These are phyloP conservation scores for Metarhizium rileyi DNA, from an alignment of 2,329 filamentous ascomycete species.

Conservation along the genomic window DNA sequence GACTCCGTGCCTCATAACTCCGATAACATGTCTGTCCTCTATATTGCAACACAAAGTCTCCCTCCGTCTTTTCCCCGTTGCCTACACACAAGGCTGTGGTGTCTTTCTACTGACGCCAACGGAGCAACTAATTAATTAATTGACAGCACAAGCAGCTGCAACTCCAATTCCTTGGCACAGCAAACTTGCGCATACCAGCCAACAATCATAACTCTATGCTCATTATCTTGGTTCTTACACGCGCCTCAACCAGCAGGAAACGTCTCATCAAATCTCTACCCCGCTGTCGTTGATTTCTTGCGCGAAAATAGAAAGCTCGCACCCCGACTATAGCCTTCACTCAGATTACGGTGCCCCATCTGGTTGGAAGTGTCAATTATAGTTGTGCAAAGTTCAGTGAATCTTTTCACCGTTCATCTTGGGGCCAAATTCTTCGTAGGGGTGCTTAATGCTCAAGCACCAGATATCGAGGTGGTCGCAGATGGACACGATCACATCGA, in stretches of 20 bases:
- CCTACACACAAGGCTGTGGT: neutral
- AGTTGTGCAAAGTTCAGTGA: conserved; percentile 10
- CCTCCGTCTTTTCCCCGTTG: neutral
- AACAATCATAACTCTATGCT: neutral
- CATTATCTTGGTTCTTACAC: neutral
- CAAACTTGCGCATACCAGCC: neutral
- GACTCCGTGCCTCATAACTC: neutral
- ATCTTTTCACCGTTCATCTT: conserved; percentile 31
- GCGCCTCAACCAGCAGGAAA: neutral
- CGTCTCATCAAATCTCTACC: neutral
- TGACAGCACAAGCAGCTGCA: neutral
- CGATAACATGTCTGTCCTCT: neutral
- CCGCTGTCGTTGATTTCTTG: neutral
- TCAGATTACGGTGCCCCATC: too few relatives aligned
- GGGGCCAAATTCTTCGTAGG: conserved; percentile 36
- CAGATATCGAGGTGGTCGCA: conserved; percentile 98
- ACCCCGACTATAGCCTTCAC: neutral
- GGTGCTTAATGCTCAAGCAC: conserved; percentile 95
- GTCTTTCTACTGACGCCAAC: neutral
- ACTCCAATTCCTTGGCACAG: neutral
- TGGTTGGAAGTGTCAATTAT: neutral
- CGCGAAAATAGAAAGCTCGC: neutral
- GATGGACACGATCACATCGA: conserved; percentile 94
- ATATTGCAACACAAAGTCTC: neutral
- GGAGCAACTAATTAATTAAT: neutral